Percentiles rank a stretch among this genome's conserved stretches.
Evolutionary conservation across 2,329 filamentous ascomycete species (phyloP).

Genomic region (Exophiala oligosperma): DNA sequence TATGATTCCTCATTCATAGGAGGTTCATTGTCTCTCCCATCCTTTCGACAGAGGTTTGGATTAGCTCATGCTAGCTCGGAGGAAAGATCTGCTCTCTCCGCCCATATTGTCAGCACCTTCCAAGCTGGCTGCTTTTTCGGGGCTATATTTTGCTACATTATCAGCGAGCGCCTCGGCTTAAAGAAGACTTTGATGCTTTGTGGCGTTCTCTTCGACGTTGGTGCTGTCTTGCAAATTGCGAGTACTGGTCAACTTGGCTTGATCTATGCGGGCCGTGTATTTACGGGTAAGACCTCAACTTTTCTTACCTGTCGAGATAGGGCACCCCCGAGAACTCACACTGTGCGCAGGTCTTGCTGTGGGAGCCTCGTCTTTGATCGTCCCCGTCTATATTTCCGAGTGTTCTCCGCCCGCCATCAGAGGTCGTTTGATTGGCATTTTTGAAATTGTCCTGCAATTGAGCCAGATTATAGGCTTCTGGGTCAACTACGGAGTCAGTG

Average conservation of each 20-base stretch:
- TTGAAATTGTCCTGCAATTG: slow-evolving; percentile 66
- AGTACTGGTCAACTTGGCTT: slow-evolving; percentile 34
- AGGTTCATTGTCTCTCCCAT: slow-evolving; percentile 38
- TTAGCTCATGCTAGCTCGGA: slow-evolving; percentile 4
- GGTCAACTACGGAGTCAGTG: slow-evolving; percentile 54
- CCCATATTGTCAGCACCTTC: slow-evolving; percentile 13
- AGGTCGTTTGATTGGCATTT: slow-evolving; percentile 65
- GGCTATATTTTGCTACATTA: slow-evolving; percentile 12
- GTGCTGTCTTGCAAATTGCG: too few relatives aligned
- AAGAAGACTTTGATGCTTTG: too few relatives aligned
- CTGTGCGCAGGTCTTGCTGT: slow-evolving; percentile 58
- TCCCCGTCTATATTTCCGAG: slow-evolving; percentile 63
- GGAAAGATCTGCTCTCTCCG: background rate
- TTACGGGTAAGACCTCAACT: slow-evolving; percentile 31
- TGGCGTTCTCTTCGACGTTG: too few relatives aligned
- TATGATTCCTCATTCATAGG: slow-evolving; percentile 33
- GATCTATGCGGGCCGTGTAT: slow-evolving; percentile 62
- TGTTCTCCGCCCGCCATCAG: slow-evolving; percentile 63
- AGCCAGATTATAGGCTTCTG: slow-evolving; percentile 65
- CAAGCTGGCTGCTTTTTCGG: slow-evolving; percentile 33
- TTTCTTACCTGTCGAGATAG: too few relatives aligned
- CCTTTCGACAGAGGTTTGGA: slow-evolving; percentile 36
- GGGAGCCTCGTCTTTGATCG: slow-evolving; percentile 63
- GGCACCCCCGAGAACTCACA: too few relatives aligned
- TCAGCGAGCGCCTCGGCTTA: background rate